Evolutionary conservation across 106 monocot species (phyloP), one percentile per base, ranked within the genome.

Genomic region (Dioscorea dumetorum): DNA sequence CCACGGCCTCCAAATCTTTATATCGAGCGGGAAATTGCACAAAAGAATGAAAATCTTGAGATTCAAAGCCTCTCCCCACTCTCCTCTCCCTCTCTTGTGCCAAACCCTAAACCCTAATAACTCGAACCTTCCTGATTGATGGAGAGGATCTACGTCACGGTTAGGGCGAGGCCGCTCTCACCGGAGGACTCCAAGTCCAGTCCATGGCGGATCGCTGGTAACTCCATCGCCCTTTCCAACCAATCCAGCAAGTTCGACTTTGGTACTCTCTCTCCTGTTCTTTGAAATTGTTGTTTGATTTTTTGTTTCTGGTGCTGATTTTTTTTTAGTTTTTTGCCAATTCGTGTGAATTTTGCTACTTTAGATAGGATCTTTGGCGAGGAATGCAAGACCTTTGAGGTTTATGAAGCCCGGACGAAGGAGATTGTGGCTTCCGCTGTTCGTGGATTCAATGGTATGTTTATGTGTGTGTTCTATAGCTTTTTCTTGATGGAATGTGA

Each of bases 291-390:
- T 28, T 28, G 1, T 28, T 28, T 28, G 28, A 28, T 28, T 28
- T 28, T 28, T 3, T 28, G 1, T 28, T 28, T 28, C 28, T n/a
- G n/a, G n/a, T n/a, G n/a, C 24, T 48, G 58, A 23, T 64, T 5
- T 49, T 17, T 58, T 33, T n/a, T 11, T 5, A 14, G 9, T 23
- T 66, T 59, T 65, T 33, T 20, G 4, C 8, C 34, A 13, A 20
- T 5, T 15, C 48, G 19, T 17, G 32, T 60, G 20, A 15, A 5
- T 70, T 62, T 31, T 22, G 17, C 21, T n/a, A 22, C 41, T 33
- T 16, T 69, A 99, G 97, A 99, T 75, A 77, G 78, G 79, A 70
- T 93, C 8, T 99, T 99, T 68, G 87, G 77, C 52, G 92, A 99
- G 74, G 78, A 87, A 12, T 79, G 87, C 70, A 79, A 60, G 73